Base-by-base conservation (phyloP, 2,329 filamentous ascomycete species). In the Cladosporium sp. region DNA sequence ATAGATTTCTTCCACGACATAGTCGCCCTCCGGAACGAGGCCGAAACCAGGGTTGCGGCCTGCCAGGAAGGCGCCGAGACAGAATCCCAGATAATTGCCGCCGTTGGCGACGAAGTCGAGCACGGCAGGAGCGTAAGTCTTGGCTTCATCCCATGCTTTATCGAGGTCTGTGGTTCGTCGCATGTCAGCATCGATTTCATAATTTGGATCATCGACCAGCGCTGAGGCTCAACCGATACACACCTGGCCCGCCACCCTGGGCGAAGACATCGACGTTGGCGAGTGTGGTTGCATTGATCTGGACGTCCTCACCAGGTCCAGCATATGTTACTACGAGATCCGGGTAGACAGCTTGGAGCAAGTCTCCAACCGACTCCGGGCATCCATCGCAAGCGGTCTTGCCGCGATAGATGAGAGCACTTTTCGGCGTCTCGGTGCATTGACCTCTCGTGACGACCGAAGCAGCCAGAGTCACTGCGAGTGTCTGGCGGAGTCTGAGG, bases 31-130 rank as follows among this genome's bases (percentile, higher is more conserved):
- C 7, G 60, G 42, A 6, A 66, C 25, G 2, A 66, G 55, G n/a
- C 45, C 59, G 38, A 61, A 63, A 1, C 64, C 64, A 22, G 63
- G 61, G 12, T 39, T 42, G 37, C 59, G 47, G 2, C 63, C 64
- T 14, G 60, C 63, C 7, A 66, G 45, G 42, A 61, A 66, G 14
- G 64, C 64, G 4, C 64, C 64, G 3, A 66, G 38, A 30, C 64
- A 66, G 55, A 66, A 60, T 6, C 64, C 64, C 15, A 66, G 39
- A 25, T 66, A 66, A n/a, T 59, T 59, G 8, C 64, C 64, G 14
- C 64, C 64, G 34, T 60, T 56, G 8, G 54, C 19, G 9, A 66
- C 64, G 38, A 64, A 66, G 25, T 64, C 45, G 15, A 54, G 63
- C 43, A 66, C 62, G 3, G 49, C 37, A 2, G 49, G 9, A 17